A percentile compares a stretch with the other conserved stretches of the same genome.
phyloP scores from a whole-genome alignment of 2,329 filamentous ascomycete genomes.

The Trichophaea hybrida region DNA sequence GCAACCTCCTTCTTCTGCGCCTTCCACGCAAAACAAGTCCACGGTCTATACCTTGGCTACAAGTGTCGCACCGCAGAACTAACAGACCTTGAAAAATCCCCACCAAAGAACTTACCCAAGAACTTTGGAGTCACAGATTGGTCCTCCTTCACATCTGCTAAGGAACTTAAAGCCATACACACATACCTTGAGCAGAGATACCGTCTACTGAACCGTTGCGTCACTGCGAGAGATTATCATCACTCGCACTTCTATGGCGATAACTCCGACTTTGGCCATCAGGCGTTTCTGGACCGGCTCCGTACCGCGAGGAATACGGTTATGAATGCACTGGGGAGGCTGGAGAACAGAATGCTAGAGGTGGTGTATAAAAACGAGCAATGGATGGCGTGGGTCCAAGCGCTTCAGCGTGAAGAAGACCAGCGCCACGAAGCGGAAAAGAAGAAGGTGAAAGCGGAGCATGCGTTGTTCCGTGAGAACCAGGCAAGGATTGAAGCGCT shows the following conservation, averaged over 20 bases:
- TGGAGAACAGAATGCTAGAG: constrained; percentile 7
- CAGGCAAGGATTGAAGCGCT: constrained; percentile 6
- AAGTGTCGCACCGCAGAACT: constrained; percentile 8
- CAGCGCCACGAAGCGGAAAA: constrained; percentile 9
- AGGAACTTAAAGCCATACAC: constrained; percentile 2
- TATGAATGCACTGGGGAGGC: constrained; percentile 2
- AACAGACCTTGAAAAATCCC: constrained; percentile 1
- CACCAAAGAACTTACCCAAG: constrained; percentile 6
- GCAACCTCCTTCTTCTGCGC: constrained; percentile 7
- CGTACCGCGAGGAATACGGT: constrained; percentile 3
- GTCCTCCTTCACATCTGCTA: not conserved
- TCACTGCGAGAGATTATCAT: constrained; percentile 11
- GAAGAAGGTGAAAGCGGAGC: constrained; percentile 13
- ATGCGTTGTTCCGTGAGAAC: constrained; percentile 9
- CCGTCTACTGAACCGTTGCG: constrained; percentile 7
- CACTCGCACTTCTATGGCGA: constrained; percentile 15
- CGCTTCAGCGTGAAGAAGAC: constrained; percentile 8
- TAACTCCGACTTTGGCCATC: constrained; percentile 12
- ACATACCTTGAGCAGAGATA: constrained; percentile 5
- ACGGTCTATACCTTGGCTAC: constrained; percentile 10
- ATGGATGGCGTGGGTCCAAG: constrained; percentile 12
- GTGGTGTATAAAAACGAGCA: constrained; percentile 3
- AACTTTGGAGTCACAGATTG: not conserved
- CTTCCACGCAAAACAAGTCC: constrained; percentile 7
- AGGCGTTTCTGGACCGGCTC: constrained; percentile 11